Conservation (phyloP, 192 early-diverging fungal species). For the Mortierella hygrophila region DNA sequence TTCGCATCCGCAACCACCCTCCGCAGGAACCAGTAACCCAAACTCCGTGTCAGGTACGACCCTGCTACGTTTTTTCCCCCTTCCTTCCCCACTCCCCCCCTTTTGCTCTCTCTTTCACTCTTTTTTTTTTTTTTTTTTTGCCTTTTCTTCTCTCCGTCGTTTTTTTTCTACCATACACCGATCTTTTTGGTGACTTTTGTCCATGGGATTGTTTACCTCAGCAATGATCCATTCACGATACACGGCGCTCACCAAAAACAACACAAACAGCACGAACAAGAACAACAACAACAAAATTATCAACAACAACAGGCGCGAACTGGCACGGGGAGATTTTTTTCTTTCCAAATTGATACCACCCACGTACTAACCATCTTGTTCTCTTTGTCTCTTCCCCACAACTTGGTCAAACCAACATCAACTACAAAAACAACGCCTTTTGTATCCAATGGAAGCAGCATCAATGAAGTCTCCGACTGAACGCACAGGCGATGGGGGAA, state of each 20-base stretch:
- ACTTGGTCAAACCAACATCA: background rate
- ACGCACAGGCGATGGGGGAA: background rate
- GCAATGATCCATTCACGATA: slow-evolving; percentile 1
- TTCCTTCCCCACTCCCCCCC: background rate
- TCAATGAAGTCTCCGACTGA: slow-evolving; percentile 24
- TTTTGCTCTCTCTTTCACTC: slow-evolving; percentile 3
- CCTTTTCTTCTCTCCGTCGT: background rate
- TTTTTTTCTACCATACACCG: slow-evolving; percentile 4
- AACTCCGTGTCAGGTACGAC: slow-evolving; percentile 29
- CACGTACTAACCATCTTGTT: background rate
- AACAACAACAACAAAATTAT: background rate
- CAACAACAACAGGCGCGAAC: background rate
- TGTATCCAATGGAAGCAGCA: background rate
- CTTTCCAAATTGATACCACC: background rate
- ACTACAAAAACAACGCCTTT: background rate
- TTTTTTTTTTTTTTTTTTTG: background rate
- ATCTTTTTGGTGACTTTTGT: background rate
- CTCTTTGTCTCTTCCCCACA: background rate
- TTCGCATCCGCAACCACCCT: slow-evolving; percentile 11
- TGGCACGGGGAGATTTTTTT: slow-evolving; percentile 12
- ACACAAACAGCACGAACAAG: background rate
- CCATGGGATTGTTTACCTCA: slow-evolving; percentile 20
- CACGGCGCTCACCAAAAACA: slow-evolving; percentile 10
- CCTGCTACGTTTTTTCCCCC: background rate
- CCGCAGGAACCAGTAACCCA: slow-evolving; percentile 10